Evolutionary conservation across 768 basidiomycete species (phyloP), one percentile per base, ranked within the genome.

Genomic region (Suillus sp.): DNA sequence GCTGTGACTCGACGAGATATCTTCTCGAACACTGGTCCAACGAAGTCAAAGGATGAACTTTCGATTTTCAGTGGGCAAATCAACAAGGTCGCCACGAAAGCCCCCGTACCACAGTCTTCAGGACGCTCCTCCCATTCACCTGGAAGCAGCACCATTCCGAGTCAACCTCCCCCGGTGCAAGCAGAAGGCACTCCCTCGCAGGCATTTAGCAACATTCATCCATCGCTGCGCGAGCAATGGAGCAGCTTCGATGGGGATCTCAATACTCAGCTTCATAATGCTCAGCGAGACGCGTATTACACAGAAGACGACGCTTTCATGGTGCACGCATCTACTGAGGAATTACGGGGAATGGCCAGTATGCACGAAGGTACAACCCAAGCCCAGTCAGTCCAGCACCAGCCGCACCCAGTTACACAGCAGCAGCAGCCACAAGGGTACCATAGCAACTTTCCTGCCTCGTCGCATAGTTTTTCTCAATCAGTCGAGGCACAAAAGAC

Each of bases 21-120:
- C 34, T 90, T 91, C 72, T 77, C 80, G 25, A 78, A 83, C 10
- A 83, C 86, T 0, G 65, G 75, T 14, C 65, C 72, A 13, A 75
- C 77, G 30, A 83, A 81, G 43, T 73, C 77, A n/a, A 82, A 86
- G 61, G 90, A 92, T 70, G 90, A 91, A 69, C 75, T 92, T 27
- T 83, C 85, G 7, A 89, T 92, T 30, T 92, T 92, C 72, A 85
- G 89, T 56, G 91, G 91, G n/a, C 84, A 86, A 68, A 90, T 86
- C 11, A 84, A 89, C 64, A 89, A 84, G 0, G 78, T 91, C 27
- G 77, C 78, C 10, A 86, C 84, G 0, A 85, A 83, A 62, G 69
- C 70, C 1, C 62, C 78, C 6, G 67, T 70, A 8, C 60, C 69
- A 18, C 68, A 64, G 13, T 50, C 38, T 37, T 61, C 65, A 51